Conservation (phyloP, 75 land plant genomes). For the Ceratopteris richardii region DNA sequence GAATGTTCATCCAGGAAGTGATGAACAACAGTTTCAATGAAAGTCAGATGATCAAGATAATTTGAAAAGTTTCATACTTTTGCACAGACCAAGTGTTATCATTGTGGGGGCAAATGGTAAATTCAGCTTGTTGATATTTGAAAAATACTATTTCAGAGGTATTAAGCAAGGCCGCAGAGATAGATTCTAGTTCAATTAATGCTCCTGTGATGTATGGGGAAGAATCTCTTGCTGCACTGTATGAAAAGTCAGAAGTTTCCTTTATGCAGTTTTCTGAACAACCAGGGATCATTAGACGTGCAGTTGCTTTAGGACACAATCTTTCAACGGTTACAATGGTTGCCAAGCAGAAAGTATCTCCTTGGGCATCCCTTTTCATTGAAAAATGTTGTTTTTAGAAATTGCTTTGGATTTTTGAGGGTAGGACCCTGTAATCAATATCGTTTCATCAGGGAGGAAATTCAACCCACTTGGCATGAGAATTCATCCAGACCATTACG, state of each 20-base stretch:
- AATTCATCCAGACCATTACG: constrained; percentile 91
- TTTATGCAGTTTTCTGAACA: constrained; percentile 75
- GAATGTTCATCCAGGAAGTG: constrained; percentile 52
- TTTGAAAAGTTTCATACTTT: constrained; percentile 73
- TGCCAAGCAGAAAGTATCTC: constrained; percentile 62
- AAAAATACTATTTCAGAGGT: not conserved
- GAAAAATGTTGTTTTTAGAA: constrained; percentile 64
- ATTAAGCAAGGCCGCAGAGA: constrained; percentile 80
- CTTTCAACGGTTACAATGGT: constrained; percentile 54
- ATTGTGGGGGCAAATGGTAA: constrained; percentile 58
- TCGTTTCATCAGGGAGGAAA: constrained; percentile 44
- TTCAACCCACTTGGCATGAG: constrained; percentile 84
- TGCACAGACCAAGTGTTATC: constrained; percentile 78
- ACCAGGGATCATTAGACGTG: constrained; percentile 81
- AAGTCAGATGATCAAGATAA: constrained; percentile 86
- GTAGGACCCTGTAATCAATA: constrained; percentile 69
- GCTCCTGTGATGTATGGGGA: constrained; percentile 66
- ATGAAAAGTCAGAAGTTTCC: constrained; percentile 84
- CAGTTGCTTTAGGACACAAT: constrained; percentile 90
- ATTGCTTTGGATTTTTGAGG: constrained; percentile 81
- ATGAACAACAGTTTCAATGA: constrained; percentile 47
- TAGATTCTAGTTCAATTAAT: constrained; percentile 68
- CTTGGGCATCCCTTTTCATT: constrained; percentile 35
- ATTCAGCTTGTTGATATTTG: not conserved
- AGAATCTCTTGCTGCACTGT: constrained; percentile 76